phyloP scores from a whole-genome alignment of 2,329 filamentous ascomycete genomes.

The Alternaria sp. region DNA sequence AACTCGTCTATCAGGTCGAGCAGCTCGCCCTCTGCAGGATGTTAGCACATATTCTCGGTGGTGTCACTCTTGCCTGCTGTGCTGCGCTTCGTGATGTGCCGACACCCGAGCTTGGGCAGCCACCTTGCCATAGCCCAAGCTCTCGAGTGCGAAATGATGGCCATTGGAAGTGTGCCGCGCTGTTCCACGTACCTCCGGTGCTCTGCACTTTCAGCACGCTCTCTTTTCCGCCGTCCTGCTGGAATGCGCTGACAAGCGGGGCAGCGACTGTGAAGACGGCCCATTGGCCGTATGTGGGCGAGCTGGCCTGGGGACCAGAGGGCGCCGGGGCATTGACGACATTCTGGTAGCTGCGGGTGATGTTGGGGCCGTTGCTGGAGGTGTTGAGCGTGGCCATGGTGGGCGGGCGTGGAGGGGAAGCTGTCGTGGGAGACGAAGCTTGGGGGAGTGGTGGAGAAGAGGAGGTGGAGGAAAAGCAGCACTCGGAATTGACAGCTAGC shows the following conservation, averaged over 20 bases:
- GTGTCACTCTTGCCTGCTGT: not conserved
- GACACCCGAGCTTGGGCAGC: slow-evolving; percentile 22
- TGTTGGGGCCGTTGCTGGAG: slow-evolving; percentile 61
- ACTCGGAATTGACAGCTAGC: not conserved
- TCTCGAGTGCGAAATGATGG: not conserved
- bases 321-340: slow-evolving; percentile 68
- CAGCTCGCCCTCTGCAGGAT: slow-evolving; percentile 79
- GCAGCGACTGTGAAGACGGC: slow-evolving; percentile 92
- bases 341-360: slow-evolving; percentile 66
- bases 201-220: slow-evolving; percentile 93
- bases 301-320: slow-evolving; percentile 65
- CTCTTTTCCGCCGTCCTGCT: slow-evolving; percentile 84
- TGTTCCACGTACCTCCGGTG: slow-evolving; percentile 73
- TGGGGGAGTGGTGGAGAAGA: not conserved
- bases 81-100: slow-evolving; percentile 3
- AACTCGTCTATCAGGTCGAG: slow-evolving; percentile 92
- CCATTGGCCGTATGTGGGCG: slow-evolving; percentile 89
- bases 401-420: slow-evolving; percentile 18
- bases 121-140: slow-evolving; percentile 3
- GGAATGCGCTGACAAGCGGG: slow-evolving; percentile 90
- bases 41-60: slow-evolving; percentile 31
- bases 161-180: slow-evolving; percentile 7
- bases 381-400: slow-evolving; percentile 76
- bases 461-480: slow-evolving; percentile 5
- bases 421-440: slow-evolving; percentile 8